Evolutionary conservation across 2,329 filamentous ascomycete species (phyloP).

Genomic region (Botrytis fabae): DNA sequence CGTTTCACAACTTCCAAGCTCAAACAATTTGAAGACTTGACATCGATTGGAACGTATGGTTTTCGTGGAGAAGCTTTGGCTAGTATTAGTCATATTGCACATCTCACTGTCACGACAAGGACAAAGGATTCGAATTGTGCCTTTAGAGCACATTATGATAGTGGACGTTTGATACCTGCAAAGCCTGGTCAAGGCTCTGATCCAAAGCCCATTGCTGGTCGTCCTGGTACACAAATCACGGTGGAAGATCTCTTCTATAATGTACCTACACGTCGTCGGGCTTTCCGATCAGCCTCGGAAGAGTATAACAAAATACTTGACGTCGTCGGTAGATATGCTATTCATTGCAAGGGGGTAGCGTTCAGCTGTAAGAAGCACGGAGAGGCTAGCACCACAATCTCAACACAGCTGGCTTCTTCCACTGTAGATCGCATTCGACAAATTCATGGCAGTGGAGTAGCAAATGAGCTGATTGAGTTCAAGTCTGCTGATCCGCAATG

Average conservation of each 20-base stretch:
- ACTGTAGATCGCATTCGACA: constrained; percentile 84
- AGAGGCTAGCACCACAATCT: constrained; percentile 78
- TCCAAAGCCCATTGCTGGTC: constrained; percentile 83
- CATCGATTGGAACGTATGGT: constrained; percentile 91
- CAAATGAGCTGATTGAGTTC: constrained; percentile 84
- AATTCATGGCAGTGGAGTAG: constrained; percentile 79
- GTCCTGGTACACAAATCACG: constrained; percentile 89
- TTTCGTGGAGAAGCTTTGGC: constrained; percentile 95
- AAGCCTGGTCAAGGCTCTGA: constrained; percentile 87
- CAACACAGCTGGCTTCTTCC: constrained; percentile 71
- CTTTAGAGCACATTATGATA: constrained; percentile 85
- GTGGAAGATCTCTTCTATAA: constrained; percentile 99
- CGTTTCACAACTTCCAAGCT: constrained; percentile 97
- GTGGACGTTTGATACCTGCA: constrained; percentile 75
- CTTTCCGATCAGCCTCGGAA: constrained; percentile 88
- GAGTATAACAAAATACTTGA: constrained; percentile 98
- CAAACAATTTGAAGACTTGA: constrained; percentile 87
- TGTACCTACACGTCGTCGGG: constrained; percentile 79
- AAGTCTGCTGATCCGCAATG: constrained; percentile 70
- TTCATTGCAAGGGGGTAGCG: constrained; percentile 87
- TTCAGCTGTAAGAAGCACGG: constrained; percentile 98
- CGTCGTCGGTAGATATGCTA: constrained; percentile 86
- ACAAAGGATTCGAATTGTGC: constrained; percentile 85
- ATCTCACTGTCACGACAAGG: constrained; percentile 91
- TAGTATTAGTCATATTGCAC: constrained; percentile 97